phyloP scores from a whole-genome alignment of 179 eudicot genomes.

The Amaranthus tricolor region DNA sequence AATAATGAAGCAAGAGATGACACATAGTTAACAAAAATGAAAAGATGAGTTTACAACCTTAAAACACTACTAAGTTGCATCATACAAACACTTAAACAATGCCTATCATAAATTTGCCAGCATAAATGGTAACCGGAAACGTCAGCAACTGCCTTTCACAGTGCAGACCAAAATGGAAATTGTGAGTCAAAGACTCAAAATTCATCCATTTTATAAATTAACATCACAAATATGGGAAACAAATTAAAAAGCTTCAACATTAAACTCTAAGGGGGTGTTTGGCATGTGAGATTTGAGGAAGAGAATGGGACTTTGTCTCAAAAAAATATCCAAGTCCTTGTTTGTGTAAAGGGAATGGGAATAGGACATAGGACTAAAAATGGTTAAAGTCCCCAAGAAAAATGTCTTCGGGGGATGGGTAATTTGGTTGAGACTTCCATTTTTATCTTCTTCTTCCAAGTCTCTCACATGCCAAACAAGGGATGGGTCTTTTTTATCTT shows the following conservation, averaged over 20 bases:
- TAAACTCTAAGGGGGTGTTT: not conserved
- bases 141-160: not conserved
- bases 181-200: not conserved
- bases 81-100: not conserved
- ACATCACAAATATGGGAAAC: too few species aligned
- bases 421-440: too few species aligned
- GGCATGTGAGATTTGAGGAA: too few species aligned
- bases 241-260: not conserved
- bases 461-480: too few species aligned
- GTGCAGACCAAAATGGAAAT: not conserved
- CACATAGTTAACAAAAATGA: not conserved
- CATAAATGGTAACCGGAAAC: not conserved
- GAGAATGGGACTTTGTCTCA: too few species aligned
- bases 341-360: too few species aligned
- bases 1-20: slow-evolving; percentile 22
- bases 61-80: not conserved
- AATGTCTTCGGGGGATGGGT: too few species aligned
- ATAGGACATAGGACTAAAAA: too few species aligned
- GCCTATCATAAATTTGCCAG: slow-evolving; percentile 7
- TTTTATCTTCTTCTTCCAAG: too few species aligned
- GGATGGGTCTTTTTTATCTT: too few species aligned
- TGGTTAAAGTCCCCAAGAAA: too few species aligned
- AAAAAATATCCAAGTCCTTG: too few species aligned
- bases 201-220: slow-evolving; percentile 1
- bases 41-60: not conserved